Percentiles rank a stretch among this genome's conserved stretches.
phyloP scores from a whole-genome alignment of 1,284 basidiomycete species.

The Moesziomyces sp. region DNA sequence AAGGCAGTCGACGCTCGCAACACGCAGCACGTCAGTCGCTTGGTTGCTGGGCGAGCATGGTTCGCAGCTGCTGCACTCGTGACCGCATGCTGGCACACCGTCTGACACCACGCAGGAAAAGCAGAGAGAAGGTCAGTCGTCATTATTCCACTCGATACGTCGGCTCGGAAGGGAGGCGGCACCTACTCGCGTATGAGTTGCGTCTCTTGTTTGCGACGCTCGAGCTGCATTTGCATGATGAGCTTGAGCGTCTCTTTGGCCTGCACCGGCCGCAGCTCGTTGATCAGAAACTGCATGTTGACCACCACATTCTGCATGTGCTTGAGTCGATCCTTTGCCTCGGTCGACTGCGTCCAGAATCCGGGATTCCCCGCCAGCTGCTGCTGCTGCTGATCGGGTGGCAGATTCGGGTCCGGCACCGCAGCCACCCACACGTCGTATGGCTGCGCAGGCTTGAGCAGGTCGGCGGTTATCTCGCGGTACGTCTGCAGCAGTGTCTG shows the following conservation, averaged over 20 bases:
- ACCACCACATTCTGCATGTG: conserved; percentile 63
- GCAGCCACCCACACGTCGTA: conserved; percentile 57
- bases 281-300: conserved; percentile 64
- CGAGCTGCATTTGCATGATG: conserved; percentile 55
- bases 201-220: conserved; percentile 52
- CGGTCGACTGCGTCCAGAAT: conserved; percentile 50
- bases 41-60: conserved; percentile 19
- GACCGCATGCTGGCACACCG: conserved; percentile 34
- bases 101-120: not conserved
- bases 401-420: conserved; percentile 26
- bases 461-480: conserved; percentile 50
- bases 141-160: too few relatives aligned
- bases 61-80: conserved; percentile 26
- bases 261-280: conserved; percentile 62
- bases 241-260: conserved; percentile 55
- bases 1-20: not conserved
- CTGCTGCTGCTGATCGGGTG: conserved; percentile 34
- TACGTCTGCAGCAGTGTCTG: conserved; percentile 67
- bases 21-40: not conserved
- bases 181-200: conserved; percentile 48
- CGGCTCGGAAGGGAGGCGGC: not conserved
- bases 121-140: not conserved
- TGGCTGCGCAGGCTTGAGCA: conserved; percentile 57
- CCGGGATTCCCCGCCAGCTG: conserved; percentile 37
- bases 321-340: conserved; percentile 54